phyloP scores from a whole-genome alignment of 2,329 filamentous ascomycete genomes.

The Diaporthe sp. region DNA sequence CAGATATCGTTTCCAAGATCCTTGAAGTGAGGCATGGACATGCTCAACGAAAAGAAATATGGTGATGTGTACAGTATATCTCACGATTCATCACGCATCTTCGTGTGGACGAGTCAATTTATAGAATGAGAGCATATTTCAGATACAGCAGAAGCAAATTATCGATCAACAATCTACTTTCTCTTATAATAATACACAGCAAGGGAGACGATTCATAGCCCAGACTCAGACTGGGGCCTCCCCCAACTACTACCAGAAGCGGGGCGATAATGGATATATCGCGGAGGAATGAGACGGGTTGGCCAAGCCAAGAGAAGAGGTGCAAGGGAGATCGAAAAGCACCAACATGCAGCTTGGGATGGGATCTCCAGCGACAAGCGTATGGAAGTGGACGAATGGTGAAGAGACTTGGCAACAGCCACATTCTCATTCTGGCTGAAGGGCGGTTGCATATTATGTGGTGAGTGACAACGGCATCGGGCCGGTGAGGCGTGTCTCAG shows the following conservation, averaged over 20 bases:
- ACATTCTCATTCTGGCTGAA: slow-evolving; percentile 21
- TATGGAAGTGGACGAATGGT: slow-evolving; percentile 10
- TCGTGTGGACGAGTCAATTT: not conserved
- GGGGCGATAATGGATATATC: not conserved
- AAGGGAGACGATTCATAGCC: slow-evolving; percentile 2
- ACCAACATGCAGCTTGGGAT: not conserved
- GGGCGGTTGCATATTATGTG: not conserved
- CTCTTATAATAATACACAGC: not conserved
- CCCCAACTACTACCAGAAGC: not conserved
- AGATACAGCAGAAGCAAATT: not conserved
- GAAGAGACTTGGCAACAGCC: slow-evolving; percentile 22
- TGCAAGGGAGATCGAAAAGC: slow-evolving; percentile 24
- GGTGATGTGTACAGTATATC: not conserved
- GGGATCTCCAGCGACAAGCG: not conserved
- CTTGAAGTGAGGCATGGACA: slow-evolving; percentile 29
- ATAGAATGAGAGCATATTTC: not conserved
- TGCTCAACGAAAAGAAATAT: not conserved
- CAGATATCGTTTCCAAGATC: slow-evolving; percentile 24
- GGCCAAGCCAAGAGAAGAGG: slow-evolving; percentile 16
- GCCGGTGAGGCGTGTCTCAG: slow-evolving; percentile 21
- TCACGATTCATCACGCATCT: no score
- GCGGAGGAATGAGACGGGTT: not conserved
- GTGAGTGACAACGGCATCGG: slow-evolving; percentile 20
- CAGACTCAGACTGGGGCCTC: not conserved
- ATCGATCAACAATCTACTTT: not conserved